Evolutionary conservation across 805 yeast genomes (phyloP).

Genomic region (Lipomyces starkeyi): DNA sequence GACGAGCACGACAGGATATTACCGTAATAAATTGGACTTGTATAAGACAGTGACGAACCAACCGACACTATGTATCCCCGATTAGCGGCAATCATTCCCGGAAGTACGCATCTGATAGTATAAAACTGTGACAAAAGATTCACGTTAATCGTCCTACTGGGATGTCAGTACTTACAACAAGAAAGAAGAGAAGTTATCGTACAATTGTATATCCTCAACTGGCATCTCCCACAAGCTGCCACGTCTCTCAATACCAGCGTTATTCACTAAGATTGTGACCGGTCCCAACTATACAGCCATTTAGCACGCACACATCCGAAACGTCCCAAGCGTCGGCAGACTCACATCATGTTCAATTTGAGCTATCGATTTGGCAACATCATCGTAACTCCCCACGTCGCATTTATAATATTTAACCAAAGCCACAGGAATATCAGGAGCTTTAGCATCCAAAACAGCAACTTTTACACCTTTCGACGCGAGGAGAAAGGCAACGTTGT

Average conservation of each 20-base stretch:
- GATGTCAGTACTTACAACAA: background rate
- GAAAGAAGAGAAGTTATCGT: background rate
- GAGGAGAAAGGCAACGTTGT: constrained; percentile 60
- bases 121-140: constrained; percentile 75
- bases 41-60: constrained; percentile 83
- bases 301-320: background rate
- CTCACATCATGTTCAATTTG: constrained; percentile 48
- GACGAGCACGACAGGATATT: background rate
- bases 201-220: constrained; percentile 62
- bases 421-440: constrained; percentile 45
- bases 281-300: constrained; percentile 53
- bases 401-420: constrained; percentile 65
- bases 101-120: constrained; percentile 72
- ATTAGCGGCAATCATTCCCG: constrained; percentile 64
- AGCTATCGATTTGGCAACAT: constrained; percentile 52
- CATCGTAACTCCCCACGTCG: constrained; percentile 65
- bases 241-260: constrained; percentile 73
- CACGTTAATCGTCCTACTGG: constrained; percentile 56
- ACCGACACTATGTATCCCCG: constrained; percentile 82
- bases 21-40: constrained; percentile 77
- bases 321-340: background rate
- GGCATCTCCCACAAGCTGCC: constrained; percentile 64
- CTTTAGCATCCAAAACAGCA: constrained; percentile 66
- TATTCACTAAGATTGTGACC: constrained; percentile 76
- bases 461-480: constrained; percentile 54